A percentile compares a stretch with the other conserved stretches of the same genome.
phyloP scores from a whole-genome alignment of 2,329 filamentous ascomycete species.

The Ophiostoma tasmaniense region DNA sequence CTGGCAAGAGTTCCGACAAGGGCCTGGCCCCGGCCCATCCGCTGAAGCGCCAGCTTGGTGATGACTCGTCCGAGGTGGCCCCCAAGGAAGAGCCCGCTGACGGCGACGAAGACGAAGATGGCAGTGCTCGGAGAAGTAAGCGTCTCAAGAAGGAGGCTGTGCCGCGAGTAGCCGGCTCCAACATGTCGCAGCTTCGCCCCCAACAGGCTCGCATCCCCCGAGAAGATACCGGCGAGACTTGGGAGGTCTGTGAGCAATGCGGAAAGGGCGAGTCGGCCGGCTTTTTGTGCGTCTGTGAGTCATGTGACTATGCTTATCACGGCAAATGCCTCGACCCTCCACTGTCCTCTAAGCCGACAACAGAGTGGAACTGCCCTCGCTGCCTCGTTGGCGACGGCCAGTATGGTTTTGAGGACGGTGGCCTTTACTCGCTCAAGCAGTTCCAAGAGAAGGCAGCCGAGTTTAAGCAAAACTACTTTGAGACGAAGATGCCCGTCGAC shows the following conservation, averaged over 20 bases:
- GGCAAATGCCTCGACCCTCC: constrained; percentile 83
- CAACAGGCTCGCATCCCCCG: constrained; percentile 59
- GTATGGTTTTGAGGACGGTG: constrained; percentile 95
- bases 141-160: constrained; percentile 73
- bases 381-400: constrained; percentile 94
- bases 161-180: constrained; percentile 86
- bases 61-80: constrained; percentile 42
- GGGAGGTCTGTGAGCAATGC: constrained; percentile 74
- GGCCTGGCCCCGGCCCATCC: constrained; percentile 45
- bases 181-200: constrained; percentile 90
- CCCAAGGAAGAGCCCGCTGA: constrained; percentile 41
- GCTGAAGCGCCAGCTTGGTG: constrained; percentile 66
- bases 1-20: constrained; percentile 38
- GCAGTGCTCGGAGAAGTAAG: constrained; percentile 76
- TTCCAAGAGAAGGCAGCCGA: constrained; percentile 94
- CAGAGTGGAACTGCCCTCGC: constrained; percentile 92
- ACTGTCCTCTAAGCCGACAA: constrained; percentile 64
- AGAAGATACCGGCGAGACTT: constrained; percentile 40
- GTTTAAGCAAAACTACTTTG: constrained; percentile 92
- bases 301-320: constrained; percentile 83
- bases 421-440: constrained; percentile 86
- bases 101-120: constrained; percentile 52
- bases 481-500: constrained; percentile 81
- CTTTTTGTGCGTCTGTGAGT: constrained; percentile 74
- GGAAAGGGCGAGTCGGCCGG: constrained; percentile 66